Percentiles rank a stretch among this genome's conserved stretches.
Conservation (phyloP, 2,329 filamentous ascomycete species). For the Hirsutella minnesotensis region DNA sequence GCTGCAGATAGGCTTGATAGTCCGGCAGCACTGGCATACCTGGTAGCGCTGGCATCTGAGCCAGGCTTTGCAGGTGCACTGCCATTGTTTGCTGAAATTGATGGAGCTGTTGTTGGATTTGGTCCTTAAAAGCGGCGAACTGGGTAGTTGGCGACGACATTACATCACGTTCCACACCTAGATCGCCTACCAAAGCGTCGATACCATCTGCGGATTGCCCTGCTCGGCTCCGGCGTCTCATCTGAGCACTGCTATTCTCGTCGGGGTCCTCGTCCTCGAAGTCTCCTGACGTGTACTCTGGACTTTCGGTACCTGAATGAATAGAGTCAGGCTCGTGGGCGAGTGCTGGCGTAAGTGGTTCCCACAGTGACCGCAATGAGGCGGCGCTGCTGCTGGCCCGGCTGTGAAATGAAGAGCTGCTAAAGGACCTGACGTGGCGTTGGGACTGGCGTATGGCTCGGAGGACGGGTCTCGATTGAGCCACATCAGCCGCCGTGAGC, state of each 20-base stretch:
- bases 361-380: conserved; percentile 57
- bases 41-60: conserved; percentile 38
- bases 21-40: conserved; percentile 54
- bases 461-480: conserved; percentile 51
- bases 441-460: conserved; percentile 51
- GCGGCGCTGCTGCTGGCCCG: conserved; percentile 57
- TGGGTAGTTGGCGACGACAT: conserved; percentile 43
- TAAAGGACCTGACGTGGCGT: conserved; percentile 53
- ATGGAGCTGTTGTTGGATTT: conserved; percentile 61
- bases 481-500: conserved; percentile 59
- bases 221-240: conserved; percentile 19
- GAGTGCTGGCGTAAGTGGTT: conserved; percentile 29
- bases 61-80: conserved; percentile 50
- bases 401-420: conserved; percentile 47
- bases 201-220: conserved; percentile 22
- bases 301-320: conserved; percentile 28
- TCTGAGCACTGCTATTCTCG: conserved; percentile 22
- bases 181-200: conserved; percentile 17
- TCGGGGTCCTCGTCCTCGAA: conserved; percentile 29
- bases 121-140: conserved; percentile 61
- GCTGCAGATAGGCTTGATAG: conserved; percentile 56
- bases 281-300: conserved; percentile 33
- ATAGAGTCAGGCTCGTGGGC: conserved; percentile 25
- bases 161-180: conserved; percentile 3
- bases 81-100: conserved; percentile 64